Evolutionary conservation across 768 basidiomycete species (phyloP).

Genomic region (Inosperma sp.): DNA sequence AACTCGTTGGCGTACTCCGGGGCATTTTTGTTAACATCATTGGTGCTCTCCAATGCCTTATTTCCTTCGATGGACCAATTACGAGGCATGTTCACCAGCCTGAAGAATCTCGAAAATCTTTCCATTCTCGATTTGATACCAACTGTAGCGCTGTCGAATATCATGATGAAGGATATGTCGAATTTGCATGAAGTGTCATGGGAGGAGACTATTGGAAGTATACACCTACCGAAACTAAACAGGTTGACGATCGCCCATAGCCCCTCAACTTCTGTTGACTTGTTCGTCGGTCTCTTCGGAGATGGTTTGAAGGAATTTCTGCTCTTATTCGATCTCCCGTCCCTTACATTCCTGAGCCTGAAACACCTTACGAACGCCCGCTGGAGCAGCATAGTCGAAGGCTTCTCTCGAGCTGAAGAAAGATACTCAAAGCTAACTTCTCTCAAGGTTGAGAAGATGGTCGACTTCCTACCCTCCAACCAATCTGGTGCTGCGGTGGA

Average conservation of each 20-base stretch:
- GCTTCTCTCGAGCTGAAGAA: constrained; percentile 8
- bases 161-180: constrained; percentile 9
- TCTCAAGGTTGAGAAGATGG: constrained; percentile 22
- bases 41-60: constrained; percentile 22
- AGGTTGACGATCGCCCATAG: constrained; percentile 22
- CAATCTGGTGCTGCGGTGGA: too few relatives aligned
- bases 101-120: constrained; percentile 23
- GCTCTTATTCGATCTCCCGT: constrained; percentile 14
- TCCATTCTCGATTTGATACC: constrained; percentile 23
- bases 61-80: constrained; percentile 20
- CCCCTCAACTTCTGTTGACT: not conserved
- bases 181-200: not conserved
- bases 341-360: constrained; percentile 15
- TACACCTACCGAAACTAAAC: constrained; percentile 22
- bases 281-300: not conserved
- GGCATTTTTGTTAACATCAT: constrained; percentile 17
- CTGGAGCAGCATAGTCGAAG: constrained; percentile 14
- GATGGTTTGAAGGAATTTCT: constrained; percentile 20
- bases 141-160: constrained; percentile 11
- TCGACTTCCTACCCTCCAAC: constrained; percentile 12
- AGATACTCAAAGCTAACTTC: constrained; percentile 20
- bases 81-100: constrained; percentile 17
- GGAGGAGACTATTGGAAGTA: constrained; percentile 1
- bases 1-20: constrained; percentile 14
- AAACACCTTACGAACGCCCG: constrained; percentile 14